These are phyloP conservation scores for Tolypocladium sp. DNA, from an alignment of 2,329 filamentous ascomycete species.

Conservation along the genomic window DNA sequence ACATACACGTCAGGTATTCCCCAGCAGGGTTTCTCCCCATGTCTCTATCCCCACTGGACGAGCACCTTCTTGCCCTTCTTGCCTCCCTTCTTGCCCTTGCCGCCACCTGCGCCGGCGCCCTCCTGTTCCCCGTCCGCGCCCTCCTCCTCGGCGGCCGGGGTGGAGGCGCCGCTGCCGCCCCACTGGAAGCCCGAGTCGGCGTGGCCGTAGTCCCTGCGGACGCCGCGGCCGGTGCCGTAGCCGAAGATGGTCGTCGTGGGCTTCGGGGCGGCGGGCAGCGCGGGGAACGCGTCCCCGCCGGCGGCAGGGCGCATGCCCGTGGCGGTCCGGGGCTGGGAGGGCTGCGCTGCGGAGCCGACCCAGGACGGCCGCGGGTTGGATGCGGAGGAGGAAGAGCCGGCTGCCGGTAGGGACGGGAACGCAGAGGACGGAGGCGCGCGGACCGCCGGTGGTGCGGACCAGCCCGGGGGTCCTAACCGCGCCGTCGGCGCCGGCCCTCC, in stretches of 20 bases:
- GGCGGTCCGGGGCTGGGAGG: conserved; percentile 20
- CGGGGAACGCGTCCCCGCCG: conserved; percentile 64
- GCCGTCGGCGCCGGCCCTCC: conserved; percentile 20
- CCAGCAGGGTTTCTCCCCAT: background rate
- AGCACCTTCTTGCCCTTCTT: conserved; percentile 55
- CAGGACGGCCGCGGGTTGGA: conserved; percentile 20
- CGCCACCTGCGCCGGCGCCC: conserved; percentile 14
- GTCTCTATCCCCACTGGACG: conserved; percentile 48
- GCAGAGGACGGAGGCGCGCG: conserved; percentile 21
- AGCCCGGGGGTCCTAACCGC: conserved; percentile 9
- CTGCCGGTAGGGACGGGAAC: conserved; percentile 34
- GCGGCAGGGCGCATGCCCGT: conserved; percentile 11
- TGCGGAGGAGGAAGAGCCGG: conserved; percentile 7
- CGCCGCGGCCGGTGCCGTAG: conserved; percentile 43
- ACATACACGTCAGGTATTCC: background rate
- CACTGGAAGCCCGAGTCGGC: conserved; percentile 45
- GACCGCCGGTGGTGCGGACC: conserved; percentile 10
- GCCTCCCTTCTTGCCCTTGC: conserved; percentile 45
- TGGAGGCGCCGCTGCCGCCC: conserved; percentile 24
- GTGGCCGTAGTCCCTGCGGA: conserved; percentile 42
- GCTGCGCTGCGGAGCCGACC: conserved; percentile 24
- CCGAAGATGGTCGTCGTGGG: conserved; percentile 53
- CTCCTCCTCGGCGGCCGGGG: conserved; percentile 12
- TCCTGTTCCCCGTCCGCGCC: conserved; percentile 15
- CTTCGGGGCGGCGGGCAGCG: conserved; percentile 70